phyloP scores from a whole-genome alignment of 164 flowering plant species.

The Hamamelis virginiana region DNA sequence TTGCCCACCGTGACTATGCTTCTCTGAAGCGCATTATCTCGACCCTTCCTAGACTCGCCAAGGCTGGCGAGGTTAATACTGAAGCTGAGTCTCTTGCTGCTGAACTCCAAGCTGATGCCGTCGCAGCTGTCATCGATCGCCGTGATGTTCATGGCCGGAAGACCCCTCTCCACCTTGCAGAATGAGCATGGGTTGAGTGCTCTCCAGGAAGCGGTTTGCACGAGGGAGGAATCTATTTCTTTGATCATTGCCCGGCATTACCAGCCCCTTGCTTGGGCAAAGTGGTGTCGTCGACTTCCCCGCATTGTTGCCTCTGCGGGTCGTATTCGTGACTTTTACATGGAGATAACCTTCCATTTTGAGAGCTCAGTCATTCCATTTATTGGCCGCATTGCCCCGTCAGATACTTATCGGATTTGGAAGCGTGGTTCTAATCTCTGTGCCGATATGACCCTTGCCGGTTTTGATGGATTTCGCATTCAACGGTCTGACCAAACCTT shows the following conservation, averaged over 20 bases:
- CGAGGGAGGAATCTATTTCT: conserved; percentile 88
- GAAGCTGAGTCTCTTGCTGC: conserved; percentile 82
- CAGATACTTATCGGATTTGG: conserved; percentile 97
- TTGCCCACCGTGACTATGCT: conserved; percentile 65
- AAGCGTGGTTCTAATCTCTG: conserved; percentile 95
- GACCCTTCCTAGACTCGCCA: conserved; percentile 67
- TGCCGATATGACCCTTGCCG: conserved; percentile 99
- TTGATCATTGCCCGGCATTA: conserved; percentile 92
- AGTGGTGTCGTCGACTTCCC: conserved; percentile 98
- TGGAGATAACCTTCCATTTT: conserved; percentile 97
- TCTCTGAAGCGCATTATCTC: conserved; percentile 56
- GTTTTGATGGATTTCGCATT: conserved; percentile 95
- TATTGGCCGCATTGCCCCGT: conserved; percentile 95
- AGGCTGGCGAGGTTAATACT: conserved; percentile 76
- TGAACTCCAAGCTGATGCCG: conserved; percentile 72
- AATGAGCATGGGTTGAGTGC: conserved; percentile 98
- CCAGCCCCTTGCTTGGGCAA: conserved; percentile 99
- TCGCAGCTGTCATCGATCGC: conserved; percentile 76
- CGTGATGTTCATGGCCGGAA: conserved; percentile 98
- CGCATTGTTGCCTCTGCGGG: conserved; percentile 77
- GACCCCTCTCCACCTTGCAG: conserved; percentile 96
- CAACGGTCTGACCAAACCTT: conserved; percentile 97
- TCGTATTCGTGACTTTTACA: conserved; percentile 91
- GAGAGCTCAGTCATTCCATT: conserved; percentile 98
- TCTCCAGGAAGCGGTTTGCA: conserved; percentile 95